Base-by-base conservation (phyloP, 768 basidiomycete species). In the Leccinum truebloodii region DNA sequence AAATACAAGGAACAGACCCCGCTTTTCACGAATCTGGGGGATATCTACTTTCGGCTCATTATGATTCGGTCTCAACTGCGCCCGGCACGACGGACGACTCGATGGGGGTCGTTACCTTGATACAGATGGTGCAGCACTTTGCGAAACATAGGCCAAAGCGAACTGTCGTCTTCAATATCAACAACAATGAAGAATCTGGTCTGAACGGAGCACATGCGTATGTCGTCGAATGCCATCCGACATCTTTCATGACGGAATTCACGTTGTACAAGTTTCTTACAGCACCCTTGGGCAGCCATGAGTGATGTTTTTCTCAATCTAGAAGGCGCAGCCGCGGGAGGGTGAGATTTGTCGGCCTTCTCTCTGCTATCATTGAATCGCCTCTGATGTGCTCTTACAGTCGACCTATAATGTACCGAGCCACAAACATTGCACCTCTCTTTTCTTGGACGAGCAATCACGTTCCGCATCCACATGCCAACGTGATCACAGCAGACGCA, bases 151-250 rank as follows among this genome's bases (percentile, higher is more conserved):
- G 79, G 7, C 83, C 83, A 1, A 73, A 75, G 46, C 79, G 85
- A 41, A 89, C 89, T 0, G 86, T 87, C 6, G 73, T 94, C 4
- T 92, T 94, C 78, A 91, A 93, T 66, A 82, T 92, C 70, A 94
- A 94, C 71, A 93, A 94, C 61, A 92, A 88, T 1, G 92, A 94
- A 68, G 92, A 94, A 66, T 85, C 90, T 69, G 83, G 86, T 35
- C 71, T 93, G 63, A 81, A 87, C 61, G 92, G 92, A 24, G 87
- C 90, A 8, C 86, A 86, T 67, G 77, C 80, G 83, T 90, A 70
- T 63, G 72, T 54, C 12, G n/a, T 20, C 12, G 20, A 48, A 22
- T 48, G 46, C 46, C 6, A 39, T 18, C 37, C 16, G 37, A 18
- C 6, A 39, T 18, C 37, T 3, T 39, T 18, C 16, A 39, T 16